A percentile compares a stretch with the other conserved stretches of the same genome.
These are phyloP conservation scores for Aspergillus sp. DNA, from an alignment of 2,329 filamentous ascomycete genomes.

Conservation along the genomic window DNA sequence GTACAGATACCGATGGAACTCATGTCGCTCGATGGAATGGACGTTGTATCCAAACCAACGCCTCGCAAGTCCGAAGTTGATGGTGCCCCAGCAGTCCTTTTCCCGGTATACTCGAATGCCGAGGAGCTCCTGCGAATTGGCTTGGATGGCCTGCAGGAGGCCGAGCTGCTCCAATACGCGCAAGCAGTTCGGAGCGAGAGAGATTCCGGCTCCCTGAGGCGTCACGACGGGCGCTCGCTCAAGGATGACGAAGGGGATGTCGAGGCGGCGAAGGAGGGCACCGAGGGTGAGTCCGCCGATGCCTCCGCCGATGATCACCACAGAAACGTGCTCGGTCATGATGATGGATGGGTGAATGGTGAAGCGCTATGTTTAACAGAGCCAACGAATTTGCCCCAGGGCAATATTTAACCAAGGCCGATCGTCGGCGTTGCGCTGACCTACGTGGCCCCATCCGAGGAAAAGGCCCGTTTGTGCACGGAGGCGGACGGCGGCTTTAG, in stretches of 20 bases:
- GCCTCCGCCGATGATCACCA: slow-evolving; percentile 2
- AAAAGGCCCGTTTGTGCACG: neutral
- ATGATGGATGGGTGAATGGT: neutral
- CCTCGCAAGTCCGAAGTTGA: slow-evolving; percentile 1
- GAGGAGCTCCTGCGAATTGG: neutral
- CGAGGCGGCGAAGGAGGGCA: neutral
- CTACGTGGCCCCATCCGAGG: neutral
- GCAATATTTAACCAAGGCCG: neutral
- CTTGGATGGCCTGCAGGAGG: neutral
- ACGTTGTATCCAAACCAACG: neutral
- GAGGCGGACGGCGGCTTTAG: neutral
- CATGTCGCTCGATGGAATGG: slow-evolving; percentile 1
- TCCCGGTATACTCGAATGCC: slow-evolving; percentile 2
- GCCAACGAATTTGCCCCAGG: neutral
- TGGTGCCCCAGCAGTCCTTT: neutral
- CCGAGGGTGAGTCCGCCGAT: slow-evolving; percentile 4
- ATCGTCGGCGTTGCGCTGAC: neutral
- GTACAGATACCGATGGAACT: slow-evolving; percentile 1
- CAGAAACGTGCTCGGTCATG: neutral
- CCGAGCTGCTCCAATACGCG: slow-evolving; percentile 3
- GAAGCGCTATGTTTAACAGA: neutral
- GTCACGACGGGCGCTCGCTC: slow-evolving; percentile 1
- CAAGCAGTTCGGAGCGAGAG: slow-evolving; percentile 1
- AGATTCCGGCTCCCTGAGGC: slow-evolving; percentile 2
- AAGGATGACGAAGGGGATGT: neutral